Evolutionary conservation across 129 eudicot genomes (phyloP).

Genomic region (Silybum marianum): DNA sequence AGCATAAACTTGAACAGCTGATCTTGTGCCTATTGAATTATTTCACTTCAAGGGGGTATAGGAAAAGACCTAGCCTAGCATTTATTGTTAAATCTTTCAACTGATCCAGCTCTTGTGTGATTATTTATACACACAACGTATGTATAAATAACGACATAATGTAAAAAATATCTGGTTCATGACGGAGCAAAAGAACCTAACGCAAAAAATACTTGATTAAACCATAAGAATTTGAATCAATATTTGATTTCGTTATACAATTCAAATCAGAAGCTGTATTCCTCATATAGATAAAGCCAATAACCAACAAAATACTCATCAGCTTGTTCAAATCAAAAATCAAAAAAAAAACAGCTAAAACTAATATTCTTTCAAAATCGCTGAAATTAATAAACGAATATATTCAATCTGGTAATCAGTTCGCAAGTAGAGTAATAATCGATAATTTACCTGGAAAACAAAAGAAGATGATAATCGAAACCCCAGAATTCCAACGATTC

Average conservation of each 20-base stretch:
- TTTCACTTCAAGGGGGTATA: background rate
- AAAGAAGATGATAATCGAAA: constrained; percentile 39
- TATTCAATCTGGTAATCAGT: background rate
- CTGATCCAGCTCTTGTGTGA: background rate
- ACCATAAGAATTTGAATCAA: background rate
- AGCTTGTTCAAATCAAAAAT: background rate
- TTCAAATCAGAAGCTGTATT: constrained; percentile 1
- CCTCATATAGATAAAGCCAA: background rate
- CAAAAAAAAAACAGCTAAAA: background rate
- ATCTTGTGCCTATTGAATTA: background rate
- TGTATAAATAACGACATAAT: background rate
- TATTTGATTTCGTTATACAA: background rate
- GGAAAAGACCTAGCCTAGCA: background rate
- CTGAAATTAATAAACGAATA: background rate
- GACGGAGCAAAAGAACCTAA: background rate
- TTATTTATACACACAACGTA: background rate
- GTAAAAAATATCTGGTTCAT: background rate
- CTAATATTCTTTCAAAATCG: background rate
- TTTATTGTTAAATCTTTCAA: background rate
- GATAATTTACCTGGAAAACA: constrained; percentile 59
- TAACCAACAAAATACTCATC: constrained; percentile 11
- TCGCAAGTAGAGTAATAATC: background rate
- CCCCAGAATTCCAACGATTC: constrained; percentile 46
- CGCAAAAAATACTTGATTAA: constrained; percentile 1
- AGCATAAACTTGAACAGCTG: background rate